Conservation (phyloP, 305 asterid species). For the Fraxinus sp. region DNA sequence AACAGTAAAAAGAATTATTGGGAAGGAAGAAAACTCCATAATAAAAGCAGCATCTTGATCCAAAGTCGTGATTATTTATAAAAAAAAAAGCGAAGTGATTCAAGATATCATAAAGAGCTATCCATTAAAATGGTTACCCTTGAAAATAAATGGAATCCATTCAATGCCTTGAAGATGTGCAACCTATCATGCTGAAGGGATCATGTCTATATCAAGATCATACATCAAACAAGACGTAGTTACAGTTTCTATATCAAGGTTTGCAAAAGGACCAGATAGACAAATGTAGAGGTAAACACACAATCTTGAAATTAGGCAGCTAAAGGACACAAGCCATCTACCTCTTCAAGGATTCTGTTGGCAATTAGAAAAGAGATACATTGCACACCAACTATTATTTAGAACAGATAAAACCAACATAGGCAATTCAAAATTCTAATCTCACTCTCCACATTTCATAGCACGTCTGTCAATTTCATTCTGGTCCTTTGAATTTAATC, state of each 20-base stretch:
- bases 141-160: background rate
- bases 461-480: background rate
- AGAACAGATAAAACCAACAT: background rate
- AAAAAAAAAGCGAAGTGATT: background rate
- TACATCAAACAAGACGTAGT: background rate
- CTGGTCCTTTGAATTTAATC: background rate
- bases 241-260: background rate
- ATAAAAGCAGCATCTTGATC: background rate
- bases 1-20: background rate
- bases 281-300: background rate
- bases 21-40: constrained; percentile 1
- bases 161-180: background rate
- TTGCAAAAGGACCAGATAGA: background rate
- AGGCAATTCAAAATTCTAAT: background rate
- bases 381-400: background rate
- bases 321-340: background rate
- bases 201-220: constrained; percentile 11
- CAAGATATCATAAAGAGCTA: background rate
- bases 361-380: background rate
- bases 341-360: background rate
- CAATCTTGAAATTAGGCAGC: background rate
- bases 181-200: background rate
- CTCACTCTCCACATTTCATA: background rate
- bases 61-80: background rate
- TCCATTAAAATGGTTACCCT: background rate